Base-by-base conservation (phyloP, 768 basidiomycete genomes). In the Auriscalpium vulgare region DNA sequence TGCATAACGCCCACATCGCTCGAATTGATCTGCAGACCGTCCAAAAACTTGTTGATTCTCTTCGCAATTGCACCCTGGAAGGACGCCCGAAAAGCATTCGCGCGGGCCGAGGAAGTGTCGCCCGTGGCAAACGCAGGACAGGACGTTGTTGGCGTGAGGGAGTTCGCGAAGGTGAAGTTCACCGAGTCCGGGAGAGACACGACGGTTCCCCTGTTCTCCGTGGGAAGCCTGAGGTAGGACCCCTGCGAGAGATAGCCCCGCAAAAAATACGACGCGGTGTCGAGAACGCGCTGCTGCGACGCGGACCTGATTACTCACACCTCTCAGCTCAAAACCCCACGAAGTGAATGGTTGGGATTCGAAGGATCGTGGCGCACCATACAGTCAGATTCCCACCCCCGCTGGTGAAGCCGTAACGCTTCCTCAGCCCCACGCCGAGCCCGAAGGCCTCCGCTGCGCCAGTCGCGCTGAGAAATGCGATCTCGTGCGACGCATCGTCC, bases 181-280 rank as follows among this genome's bases (percentile, higher is more conserved):
- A 75, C 72, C 1, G 73, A 74, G 51, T 76, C 75, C 1, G 74
- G 70, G 45, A 75, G 68, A 3, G 67, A 55, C 49, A 76, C 64
- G 16, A 74, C 59, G 45, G 57, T 63, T 0, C 68, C 75, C 17
- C 74, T 68, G 59, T 76, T 75, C 23, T 58, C 54, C 4, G 56
- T 53, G 0, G 67, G 63, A 8, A 61, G 47, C 13, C 66, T 56
- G 23, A 71, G 56, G 51, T 75, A 77, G 54, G 73, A 72, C 2
- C 76, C 76, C 44, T 73, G 71, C 0, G 74, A 71, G 35, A 77
- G 69, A 55, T 76, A 76, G 3, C 76, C 76, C 4, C 70, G 67
- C 0, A 72, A 10, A 55, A 75, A 76, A 58, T 67, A 74, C 0
- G 66, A 67, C 1, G 74, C 71, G 3, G 75, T 77, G 56, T 75